These are phyloP conservation scores for Mycosphaerella arachidis DNA, from an alignment of 2,329 filamentous ascomycete genomes.

Conservation along the genomic window DNA sequence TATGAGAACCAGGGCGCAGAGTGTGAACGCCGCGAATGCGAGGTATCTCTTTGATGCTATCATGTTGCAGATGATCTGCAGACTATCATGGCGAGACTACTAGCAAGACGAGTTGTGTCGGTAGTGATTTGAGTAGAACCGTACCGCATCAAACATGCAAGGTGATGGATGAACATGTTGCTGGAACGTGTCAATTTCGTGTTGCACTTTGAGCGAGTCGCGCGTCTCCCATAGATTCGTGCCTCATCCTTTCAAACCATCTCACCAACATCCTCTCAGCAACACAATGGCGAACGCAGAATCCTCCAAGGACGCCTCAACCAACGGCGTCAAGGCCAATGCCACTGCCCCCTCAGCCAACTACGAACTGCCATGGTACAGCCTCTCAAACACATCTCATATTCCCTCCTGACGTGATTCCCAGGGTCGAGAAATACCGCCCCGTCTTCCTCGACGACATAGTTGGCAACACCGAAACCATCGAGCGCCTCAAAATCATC, in stretches of 20 bases:
- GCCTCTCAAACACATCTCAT: not conserved
- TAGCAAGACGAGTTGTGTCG: not conserved
- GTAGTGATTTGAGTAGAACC: too few relatives aligned
- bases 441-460: slow-evolving; percentile 94
- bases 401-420: not conserved
- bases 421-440: slow-evolving; percentile 96
- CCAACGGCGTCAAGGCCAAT: slow-evolving; percentile 41
- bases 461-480: slow-evolving; percentile 95
- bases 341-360: slow-evolving; percentile 38
- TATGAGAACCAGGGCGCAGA: slow-evolving; percentile 35
- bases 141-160: not conserved
- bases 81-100: not conserved
- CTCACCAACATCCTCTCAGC: not conserved
- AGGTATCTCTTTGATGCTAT: not conserved
- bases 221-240: not conserved
- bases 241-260: not conserved
- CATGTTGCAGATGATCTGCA: not conserved
- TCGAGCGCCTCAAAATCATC: slow-evolving; percentile 96
- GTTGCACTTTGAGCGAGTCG: not conserved
- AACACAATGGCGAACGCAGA: slow-evolving; percentile 44
- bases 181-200: not conserved
- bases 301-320: slow-evolving; percentile 45
- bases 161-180: not conserved
- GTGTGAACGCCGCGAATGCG: slow-evolving; percentile 14
- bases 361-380: slow-evolving; percentile 76